Base-by-base conservation (phyloP, 2,329 filamentous ascomycete genomes). In the Teratosphaeria gauchensis region DNA sequence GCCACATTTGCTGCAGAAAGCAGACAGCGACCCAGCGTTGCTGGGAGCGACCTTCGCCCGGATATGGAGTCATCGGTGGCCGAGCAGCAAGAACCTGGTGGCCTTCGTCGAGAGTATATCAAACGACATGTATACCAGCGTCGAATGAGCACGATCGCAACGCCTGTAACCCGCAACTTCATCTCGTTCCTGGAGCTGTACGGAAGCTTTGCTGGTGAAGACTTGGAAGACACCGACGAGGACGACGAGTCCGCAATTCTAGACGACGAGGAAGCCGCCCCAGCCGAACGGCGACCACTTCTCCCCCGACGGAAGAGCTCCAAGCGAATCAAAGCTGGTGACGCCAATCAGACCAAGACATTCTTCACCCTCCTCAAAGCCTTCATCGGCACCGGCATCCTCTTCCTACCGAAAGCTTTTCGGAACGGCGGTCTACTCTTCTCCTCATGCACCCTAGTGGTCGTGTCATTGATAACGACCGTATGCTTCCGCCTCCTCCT, bases 331-430 rank as follows among this genome's bases (percentile, higher is more conserved):
- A 66, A 65, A 55, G 76, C 81, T 38, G 86, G 85, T 21, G 84
- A 88, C 66, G 86, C 88, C 1, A 81, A 82, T 56, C 86, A 82
- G n/a, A 74, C 81, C 46, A 88, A 89, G 74, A 86, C 88, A 0
- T 91, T 91, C 73, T 90, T 90, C 71, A 91, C 87, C 0, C 77
- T 90, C 9, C 76, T 91, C 56, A 91, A 91, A 71, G 87, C 88
- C 1, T 91, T 91, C 66, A 82, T 91, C 56, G 88, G 88, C 54
- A 91, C 88, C 0, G 88, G 88, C 61, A 90, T 91, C 71, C 89
- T 91, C 84, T 91, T 91, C 68, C 72, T 91, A 52, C 88, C 88
- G 53, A 90, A 89, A 69, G 88, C 88, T 0, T 91, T 90, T 74
- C 83, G 84, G 67, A 91, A 91, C 63, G 88, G 88, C 38, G 88